Conservation (phyloP, 1,284 basidiomycete species). For the Ustilago bromivora region DNA sequence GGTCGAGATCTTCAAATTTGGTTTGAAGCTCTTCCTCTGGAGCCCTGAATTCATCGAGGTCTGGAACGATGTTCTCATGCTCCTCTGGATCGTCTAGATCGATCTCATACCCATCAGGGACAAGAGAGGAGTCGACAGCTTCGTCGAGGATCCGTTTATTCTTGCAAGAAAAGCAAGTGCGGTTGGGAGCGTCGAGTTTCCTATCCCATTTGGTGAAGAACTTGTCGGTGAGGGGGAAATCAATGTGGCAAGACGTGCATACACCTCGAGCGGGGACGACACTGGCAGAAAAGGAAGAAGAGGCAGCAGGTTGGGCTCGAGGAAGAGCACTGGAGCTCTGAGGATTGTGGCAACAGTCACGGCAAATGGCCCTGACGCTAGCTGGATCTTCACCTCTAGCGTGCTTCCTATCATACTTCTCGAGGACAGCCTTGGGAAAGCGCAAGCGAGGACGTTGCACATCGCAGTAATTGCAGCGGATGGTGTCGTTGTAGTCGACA, state of each 20-base stretch:
- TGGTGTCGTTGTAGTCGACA: background rate
- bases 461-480: constrained; percentile 16
- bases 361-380: constrained; percentile 11
- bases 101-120: constrained; percentile 5
- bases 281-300: background rate
- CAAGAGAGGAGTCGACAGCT: background rate
- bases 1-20: constrained; percentile 8
- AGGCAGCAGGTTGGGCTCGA: background rate
- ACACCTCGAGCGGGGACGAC: background rate
- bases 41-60: background rate
- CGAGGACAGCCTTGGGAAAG: constrained; percentile 6
- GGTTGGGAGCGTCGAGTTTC: background rate
- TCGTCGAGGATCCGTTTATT: background rate
- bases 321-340: background rate
- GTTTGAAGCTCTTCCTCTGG: background rate
- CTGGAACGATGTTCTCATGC: background rate
- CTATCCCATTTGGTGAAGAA: constrained; percentile 14
- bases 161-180: constrained; percentile 16
- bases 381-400: constrained; percentile 5
- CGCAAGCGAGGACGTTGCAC: background rate
- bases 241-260: constrained; percentile 13
- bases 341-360: constrained; percentile 12
- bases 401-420: constrained; percentile 7
- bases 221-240: constrained; percentile 13
- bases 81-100: background rate